Conservation (phyloP, 1,139 yeast genomes). For the Meyerozyma elateridarum region DNA sequence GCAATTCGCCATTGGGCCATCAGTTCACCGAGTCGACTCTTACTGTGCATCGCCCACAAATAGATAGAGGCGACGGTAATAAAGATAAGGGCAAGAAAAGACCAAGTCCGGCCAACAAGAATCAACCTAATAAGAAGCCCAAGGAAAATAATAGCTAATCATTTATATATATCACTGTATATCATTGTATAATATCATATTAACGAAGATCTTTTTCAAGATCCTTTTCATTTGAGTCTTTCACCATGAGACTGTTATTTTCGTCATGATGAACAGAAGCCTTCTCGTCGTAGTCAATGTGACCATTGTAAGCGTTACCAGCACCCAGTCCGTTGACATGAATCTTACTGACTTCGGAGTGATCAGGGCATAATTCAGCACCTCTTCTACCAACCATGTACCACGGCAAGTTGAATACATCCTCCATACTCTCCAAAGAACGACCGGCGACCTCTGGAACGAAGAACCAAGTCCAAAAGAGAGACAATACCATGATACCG, state of each 20-base stretch:
- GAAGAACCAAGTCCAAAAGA: slow-evolving; percentile 49
- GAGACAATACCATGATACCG: slow-evolving; percentile 37
- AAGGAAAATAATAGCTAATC: neutral
- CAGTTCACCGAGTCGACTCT: slow-evolving; percentile 29
- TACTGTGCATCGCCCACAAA: slow-evolving; percentile 28
- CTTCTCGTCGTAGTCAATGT: slow-evolving; percentile 3
- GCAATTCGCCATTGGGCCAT: slow-evolving; percentile 15
- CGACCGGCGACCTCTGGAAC: slow-evolving; percentile 52
- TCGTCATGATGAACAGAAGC: slow-evolving; percentile 3
- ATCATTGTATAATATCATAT: neutral
- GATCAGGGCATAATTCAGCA: slow-evolving; percentile 47
- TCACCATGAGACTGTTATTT: slow-evolving; percentile 2
- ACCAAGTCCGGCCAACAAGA: neutral
- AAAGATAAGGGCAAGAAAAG: slow-evolving; percentile 7
- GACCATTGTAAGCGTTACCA: slow-evolving; percentile 2
- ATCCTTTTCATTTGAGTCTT: slow-evolving; percentile 3
- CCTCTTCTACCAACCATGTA: slow-evolving; percentile 52
- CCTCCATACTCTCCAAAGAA: slow-evolving; percentile 54
- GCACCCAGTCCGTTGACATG: slow-evolving; percentile 11
- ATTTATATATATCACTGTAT: neutral
- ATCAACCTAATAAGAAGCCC: slow-evolving; percentile 3
- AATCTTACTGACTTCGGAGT: slow-evolving; percentile 39
- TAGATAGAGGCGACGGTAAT: slow-evolving; percentile 12
- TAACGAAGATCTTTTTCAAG: slow-evolving; percentile 3
- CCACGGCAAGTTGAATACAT: slow-evolving; percentile 56